A percentile compares a stretch with the other conserved stretches of the same genome.
Conservation (phyloP, 176 grass and related monocot species). For the Avena insularis region DNA sequence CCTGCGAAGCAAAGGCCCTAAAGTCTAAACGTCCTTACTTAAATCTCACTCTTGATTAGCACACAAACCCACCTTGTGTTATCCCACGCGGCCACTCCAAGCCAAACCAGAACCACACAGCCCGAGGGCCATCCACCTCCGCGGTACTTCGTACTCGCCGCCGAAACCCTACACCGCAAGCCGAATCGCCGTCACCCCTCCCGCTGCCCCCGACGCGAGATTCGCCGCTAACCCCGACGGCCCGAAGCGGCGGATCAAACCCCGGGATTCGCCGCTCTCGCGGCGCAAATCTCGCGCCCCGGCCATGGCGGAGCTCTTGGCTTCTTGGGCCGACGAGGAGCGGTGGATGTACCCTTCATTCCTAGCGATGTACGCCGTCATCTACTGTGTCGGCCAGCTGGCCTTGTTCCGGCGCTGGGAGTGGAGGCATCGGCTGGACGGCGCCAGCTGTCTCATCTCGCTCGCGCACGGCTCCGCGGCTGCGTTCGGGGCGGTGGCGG, state of each 20-base stretch:
- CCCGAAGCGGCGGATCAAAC: conserved; percentile 8
- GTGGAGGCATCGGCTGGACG: conserved; percentile 59
- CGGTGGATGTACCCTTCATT: conserved; percentile 63
- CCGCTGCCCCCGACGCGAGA: background rate
- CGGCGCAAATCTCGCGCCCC: conserved; percentile 15
- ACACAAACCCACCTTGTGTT: background rate
- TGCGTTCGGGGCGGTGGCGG: conserved; percentile 49
- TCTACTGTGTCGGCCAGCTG: conserved; percentile 65
- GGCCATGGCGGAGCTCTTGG: conserved; percentile 40
- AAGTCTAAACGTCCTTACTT: background rate
- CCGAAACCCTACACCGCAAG: conserved; percentile 6
- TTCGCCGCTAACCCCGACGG: background rate
- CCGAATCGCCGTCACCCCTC: background rate
- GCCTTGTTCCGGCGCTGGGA: conserved; percentile 71
- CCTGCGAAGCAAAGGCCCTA: background rate
- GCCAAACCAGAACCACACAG: conserved; percentile 12
- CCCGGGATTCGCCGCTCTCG: background rate
- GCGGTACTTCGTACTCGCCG: background rate
- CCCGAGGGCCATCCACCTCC: conserved; percentile 15
- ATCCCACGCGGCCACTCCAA: background rate
- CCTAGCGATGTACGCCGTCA: conserved; percentile 61
- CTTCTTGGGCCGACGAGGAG: conserved; percentile 30
- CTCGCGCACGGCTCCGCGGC: conserved; percentile 82
- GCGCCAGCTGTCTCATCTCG: conserved; percentile 92
- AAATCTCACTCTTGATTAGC: background rate